Percentiles rank a stretch among this genome's conserved stretches.
Conservation (phyloP, 495 filamentous ascomycete species). For the Bacidia gigantensis region DNA sequence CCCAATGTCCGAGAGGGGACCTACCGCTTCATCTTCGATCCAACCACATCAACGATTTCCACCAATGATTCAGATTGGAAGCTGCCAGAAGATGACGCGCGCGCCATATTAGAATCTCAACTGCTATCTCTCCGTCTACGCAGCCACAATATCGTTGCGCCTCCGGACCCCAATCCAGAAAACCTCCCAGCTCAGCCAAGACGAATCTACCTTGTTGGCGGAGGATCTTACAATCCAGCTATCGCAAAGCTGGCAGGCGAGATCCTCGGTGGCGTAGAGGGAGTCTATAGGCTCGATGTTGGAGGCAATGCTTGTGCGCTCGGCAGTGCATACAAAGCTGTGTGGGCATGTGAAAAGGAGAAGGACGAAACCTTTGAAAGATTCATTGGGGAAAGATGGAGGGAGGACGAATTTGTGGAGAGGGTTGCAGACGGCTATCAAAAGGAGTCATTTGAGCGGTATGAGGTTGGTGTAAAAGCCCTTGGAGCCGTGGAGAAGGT, state of each 20-base stretch:
- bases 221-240: constrained; percentile 73
- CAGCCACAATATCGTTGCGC: constrained; percentile 56
- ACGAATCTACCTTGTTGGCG: constrained; percentile 85
- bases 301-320: constrained; percentile 94
- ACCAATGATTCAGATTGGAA: constrained; percentile 37
- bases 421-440: constrained; percentile 74
- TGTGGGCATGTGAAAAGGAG: constrained; percentile 63
- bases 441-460: constrained; percentile 54
- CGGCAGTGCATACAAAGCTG: constrained; percentile 87
- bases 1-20: constrained; percentile 73
- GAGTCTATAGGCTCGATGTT: constrained; percentile 82
- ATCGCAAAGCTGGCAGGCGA: constrained; percentile 71
- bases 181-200: constrained; percentile 68
- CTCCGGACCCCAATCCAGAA: constrained; percentile 25
- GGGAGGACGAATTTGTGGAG: constrained; percentile 66
- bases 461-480: constrained; percentile 60
- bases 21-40: constrained; percentile 64
- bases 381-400: constrained; percentile 68
- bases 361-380: constrained; percentile 71
- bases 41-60: constrained; percentile 25
- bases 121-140: constrained; percentile 80
- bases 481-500: constrained; percentile 67
- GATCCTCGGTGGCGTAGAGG: constrained; percentile 76
- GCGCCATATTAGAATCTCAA: constrained; percentile 87
- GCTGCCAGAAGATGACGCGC: constrained; percentile 52